Conservation (phyloP, 2,329 filamentous ascomycete species). For the Neobulgaria alba region DNA sequence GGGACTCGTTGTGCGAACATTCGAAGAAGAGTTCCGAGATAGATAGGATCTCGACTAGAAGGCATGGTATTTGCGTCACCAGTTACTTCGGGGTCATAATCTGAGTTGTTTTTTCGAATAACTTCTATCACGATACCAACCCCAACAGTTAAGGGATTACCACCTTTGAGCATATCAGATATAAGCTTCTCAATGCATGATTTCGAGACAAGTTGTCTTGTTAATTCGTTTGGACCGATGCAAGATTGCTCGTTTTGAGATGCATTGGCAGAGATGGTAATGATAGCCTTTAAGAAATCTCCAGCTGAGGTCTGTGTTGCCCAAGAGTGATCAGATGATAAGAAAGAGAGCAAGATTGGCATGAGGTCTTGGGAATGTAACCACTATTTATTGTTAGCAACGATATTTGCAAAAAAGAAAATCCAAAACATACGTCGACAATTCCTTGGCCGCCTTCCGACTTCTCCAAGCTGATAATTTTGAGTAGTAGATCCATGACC, state of each 20-base stretch:
- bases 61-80: constrained; percentile 71
- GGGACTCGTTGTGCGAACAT: constrained; percentile 87
- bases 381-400: constrained; percentile 52
- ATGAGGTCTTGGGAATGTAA: constrained; percentile 83
- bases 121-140: constrained; percentile 98
- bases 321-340: constrained; percentile 75
- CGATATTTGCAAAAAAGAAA: background rate
- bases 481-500: constrained; percentile 94
- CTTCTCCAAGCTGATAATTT: constrained; percentile 94
- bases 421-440: constrained; percentile 62
- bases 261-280: constrained; percentile 96
- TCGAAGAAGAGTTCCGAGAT: constrained; percentile 80
- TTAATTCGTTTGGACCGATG: constrained; percentile 94
- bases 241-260: constrained; percentile 98
- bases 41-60: constrained; percentile 86
- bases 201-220: constrained; percentile 84
- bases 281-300: constrained; percentile 97
- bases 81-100: constrained; percentile 91
- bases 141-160: constrained; percentile 89
- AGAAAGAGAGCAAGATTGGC: constrained; percentile 75
- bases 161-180: constrained; percentile 82
- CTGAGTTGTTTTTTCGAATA: constrained; percentile 97
- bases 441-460: constrained; percentile 85
- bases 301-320: constrained; percentile 94
- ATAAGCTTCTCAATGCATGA: constrained; percentile 79